Evolutionary conservation across 768 basidiomycete genomes (phyloP).

Genomic region (Thelephora ganbajun): DNA sequence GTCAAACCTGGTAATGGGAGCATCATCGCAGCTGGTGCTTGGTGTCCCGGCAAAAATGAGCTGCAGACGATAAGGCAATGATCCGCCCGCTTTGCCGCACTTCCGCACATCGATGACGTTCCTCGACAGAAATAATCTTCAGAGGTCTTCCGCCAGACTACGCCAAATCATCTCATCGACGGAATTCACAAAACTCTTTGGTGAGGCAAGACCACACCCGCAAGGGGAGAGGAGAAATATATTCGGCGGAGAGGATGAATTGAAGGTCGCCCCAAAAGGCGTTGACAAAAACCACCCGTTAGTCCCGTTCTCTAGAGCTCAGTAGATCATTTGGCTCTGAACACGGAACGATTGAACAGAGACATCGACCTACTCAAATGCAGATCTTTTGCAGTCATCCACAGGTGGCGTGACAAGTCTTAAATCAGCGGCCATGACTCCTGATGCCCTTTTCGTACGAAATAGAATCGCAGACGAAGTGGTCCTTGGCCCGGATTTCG

Average conservation of each 20-base stretch:
- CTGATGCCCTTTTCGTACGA: neutral
- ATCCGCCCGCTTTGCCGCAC: neutral
- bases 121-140: constrained; percentile 40
- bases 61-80: constrained; percentile 57
- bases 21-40: constrained; percentile 65
- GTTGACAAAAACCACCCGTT: constrained; percentile 71
- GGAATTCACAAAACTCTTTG: constrained; percentile 68
- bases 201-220: constrained; percentile 45
- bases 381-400: constrained; percentile 58
- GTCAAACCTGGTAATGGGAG: constrained; percentile 57
- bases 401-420: constrained; percentile 27
- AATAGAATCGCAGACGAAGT: constrained; percentile 62
- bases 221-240: constrained; percentile 59
- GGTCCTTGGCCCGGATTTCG: constrained; percentile 54
- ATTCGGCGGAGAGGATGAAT: constrained; percentile 77
- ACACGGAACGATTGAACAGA: constrained; percentile 19
- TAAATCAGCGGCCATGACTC: no score
- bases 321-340: neutral
- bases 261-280: constrained; percentile 89
- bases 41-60: constrained; percentile 71
- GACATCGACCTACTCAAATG: constrained; percentile 90
- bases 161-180: constrained; percentile 52
- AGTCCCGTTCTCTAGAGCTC: constrained; percentile 9
- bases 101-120: neutral
- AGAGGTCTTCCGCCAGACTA: constrained; percentile 44